Percentiles rank a stretch among this genome's conserved stretches.
These are phyloP conservation scores for Biscutella laevigata DNA, from an alignment of 441 rosid species.

Conservation along the genomic window DNA sequence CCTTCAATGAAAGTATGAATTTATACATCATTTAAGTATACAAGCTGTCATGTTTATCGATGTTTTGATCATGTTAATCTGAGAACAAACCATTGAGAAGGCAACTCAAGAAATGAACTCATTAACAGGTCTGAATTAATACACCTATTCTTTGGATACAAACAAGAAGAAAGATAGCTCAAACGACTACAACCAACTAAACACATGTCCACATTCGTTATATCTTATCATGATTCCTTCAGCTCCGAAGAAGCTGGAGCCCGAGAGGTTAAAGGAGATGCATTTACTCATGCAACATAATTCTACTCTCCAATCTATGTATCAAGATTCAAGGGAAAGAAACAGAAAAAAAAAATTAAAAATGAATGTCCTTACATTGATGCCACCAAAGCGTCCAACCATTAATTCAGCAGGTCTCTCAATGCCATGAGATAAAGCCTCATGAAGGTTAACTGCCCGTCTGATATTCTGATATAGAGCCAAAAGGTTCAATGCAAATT, in stretches of 20 bases:
- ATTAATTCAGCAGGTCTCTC: constrained; percentile 62
- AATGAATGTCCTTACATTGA: constrained; percentile 44
- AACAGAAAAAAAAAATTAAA: not conserved
- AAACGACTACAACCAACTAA: not conserved
- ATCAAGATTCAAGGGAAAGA: not conserved
- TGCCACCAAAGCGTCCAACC: constrained; percentile 62
- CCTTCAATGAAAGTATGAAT: not conserved
- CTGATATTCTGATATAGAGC: constrained; percentile 47
- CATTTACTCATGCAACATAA: not conserved
- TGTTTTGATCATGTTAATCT: not conserved
- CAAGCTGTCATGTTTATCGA: not conserved
- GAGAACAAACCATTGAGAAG: not conserved
- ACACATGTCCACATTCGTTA: not conserved
- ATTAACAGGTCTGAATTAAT: not conserved
- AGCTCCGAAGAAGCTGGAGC: not conserved
- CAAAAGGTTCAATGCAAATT: constrained; percentile 45
- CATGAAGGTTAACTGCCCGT: constrained; percentile 48
- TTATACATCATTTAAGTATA: not conserved
- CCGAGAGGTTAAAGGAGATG: not conserved
- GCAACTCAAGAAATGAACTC: not conserved
- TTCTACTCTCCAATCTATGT: constrained; percentile 2
- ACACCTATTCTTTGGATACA: not conserved
- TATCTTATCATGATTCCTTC: not conserved
- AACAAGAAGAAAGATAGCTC: not conserved
- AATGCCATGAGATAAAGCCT: constrained; percentile 38